Evolutionary conservation across 2,329 filamentous ascomycete genomes (phyloP).

Genomic region (Colletotrichum euphorbiae): DNA sequence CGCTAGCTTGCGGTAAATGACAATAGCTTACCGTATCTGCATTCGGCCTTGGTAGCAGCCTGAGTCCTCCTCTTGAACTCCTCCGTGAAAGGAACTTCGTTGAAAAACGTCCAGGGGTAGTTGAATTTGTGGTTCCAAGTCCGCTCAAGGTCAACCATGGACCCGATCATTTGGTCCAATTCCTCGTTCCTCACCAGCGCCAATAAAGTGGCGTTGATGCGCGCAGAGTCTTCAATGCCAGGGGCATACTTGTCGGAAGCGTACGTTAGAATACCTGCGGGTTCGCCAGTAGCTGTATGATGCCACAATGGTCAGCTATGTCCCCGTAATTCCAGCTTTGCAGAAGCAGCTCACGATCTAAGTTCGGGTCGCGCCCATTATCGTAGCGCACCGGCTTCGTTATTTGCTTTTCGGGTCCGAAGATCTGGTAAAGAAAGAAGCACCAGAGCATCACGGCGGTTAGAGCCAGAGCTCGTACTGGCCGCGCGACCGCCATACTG

Average conservation of each 20-base stretch:
- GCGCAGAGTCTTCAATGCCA: constrained; percentile 78
- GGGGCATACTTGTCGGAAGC: constrained; percentile 82
- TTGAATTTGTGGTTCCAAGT: constrained; percentile 99
- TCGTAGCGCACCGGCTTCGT: constrained; percentile 46
- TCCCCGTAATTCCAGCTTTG: neutral
- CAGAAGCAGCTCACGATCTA: constrained; percentile 76
- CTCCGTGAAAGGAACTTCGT: constrained; percentile 91
- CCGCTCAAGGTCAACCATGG: constrained; percentile 90
- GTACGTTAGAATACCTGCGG: constrained; percentile 79
- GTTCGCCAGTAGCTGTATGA: constrained; percentile 80
- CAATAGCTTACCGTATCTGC: constrained; percentile 76
- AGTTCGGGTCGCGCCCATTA: constrained; percentile 76
- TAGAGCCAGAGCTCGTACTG: constrained; percentile 82
- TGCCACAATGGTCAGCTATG: constrained; percentile 24
- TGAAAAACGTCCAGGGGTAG: constrained; percentile 99
- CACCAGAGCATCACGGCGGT: constrained; percentile 78
- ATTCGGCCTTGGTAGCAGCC: constrained; percentile 88
- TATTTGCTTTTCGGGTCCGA: constrained; percentile 64
- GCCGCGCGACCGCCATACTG: constrained; percentile 86
- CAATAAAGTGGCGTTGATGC: constrained; percentile 93
- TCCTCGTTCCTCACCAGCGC: constrained; percentile 94
- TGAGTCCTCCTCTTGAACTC: constrained; percentile 90
- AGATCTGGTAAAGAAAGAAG: constrained; percentile 82
- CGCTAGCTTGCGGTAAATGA: neutral
- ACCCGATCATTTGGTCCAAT: constrained; percentile 82